Evolutionary conservation across 2,329 filamentous ascomycete genomes (phyloP).

Genomic region (Sporothrix pallida): DNA sequence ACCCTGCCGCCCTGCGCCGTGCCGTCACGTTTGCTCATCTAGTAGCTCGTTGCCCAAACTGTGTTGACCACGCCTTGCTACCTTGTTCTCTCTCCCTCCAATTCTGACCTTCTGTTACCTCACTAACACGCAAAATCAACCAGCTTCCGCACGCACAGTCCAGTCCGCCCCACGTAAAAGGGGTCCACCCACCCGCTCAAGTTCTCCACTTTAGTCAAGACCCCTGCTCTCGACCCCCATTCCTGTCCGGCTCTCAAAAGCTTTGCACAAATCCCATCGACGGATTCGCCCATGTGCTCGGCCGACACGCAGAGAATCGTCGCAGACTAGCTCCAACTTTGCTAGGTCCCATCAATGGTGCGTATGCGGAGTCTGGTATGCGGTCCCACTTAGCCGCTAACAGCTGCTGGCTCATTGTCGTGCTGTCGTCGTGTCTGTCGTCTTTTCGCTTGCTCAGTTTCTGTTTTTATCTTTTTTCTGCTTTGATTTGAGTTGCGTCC

Average conservation of each 20-base stretch:
- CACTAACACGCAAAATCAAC: neutral
- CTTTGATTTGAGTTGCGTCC: neutral
- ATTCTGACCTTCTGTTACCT: conserved; percentile 3
- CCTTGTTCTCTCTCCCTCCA: neutral
- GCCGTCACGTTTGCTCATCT: conserved; percentile 9
- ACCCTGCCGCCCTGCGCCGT: neutral
- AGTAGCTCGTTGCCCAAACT: neutral
- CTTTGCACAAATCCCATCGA: conserved; percentile 37
- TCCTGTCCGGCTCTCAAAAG: conserved; percentile 4
- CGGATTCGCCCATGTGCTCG: conserved; percentile 37
- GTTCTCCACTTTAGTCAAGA: conserved; percentile 21
- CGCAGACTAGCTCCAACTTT: conserved; percentile 19
- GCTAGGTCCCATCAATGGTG: conserved; percentile 23
- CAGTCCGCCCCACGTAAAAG: conserved; percentile 15
- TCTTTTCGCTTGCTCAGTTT: neutral
- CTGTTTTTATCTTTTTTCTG: neutral
- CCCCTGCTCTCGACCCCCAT: conserved; percentile 10
- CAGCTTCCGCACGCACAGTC: conserved; percentile 10
- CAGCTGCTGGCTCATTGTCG: neutral
- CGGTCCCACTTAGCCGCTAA: conserved; percentile 7
- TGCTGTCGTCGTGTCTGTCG: neutral
- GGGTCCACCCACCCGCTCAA: neutral
- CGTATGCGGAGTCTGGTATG: conserved; percentile 11
- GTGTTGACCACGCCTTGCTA: conserved; percentile 5
- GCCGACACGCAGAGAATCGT: conserved; percentile 31